Base-by-base conservation (phyloP, 345 rosid species). In the Clarkia xantiana region DNA sequence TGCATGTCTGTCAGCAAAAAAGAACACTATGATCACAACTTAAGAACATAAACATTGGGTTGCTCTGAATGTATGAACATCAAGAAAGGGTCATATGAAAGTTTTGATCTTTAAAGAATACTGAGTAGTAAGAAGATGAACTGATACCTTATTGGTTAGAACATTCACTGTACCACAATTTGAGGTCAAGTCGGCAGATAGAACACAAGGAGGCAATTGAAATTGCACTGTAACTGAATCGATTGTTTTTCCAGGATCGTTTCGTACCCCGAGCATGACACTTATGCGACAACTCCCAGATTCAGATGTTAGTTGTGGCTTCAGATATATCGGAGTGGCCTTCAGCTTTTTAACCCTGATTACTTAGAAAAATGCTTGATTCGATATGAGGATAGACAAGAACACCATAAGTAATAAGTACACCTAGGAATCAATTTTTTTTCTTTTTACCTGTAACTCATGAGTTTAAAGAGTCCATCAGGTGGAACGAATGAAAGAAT, bases 401-500 rank as follows among this genome's bases (percentile, higher is more conserved):
- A 29, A 29, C 36, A 29, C 4, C 36, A 29, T 10, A 29, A 29
- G 36, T 29, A 1, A 29, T 10, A 29, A 29, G 36, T 29, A 1
- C 8, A 29, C 4, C 36, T 10, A 29, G 36, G 25, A 22, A 22
- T 2, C 25, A 22, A 5, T 29, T 29, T 23, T 29, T 29, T 29
- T 23, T 2, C 6, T 29, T 29, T 29, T 29, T 0, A 82, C 97
- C 97, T 86, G 82, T 91, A 91, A 72, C 84, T 86, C 98, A 91
- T 84, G 70, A 86, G 96, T 72, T 74, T 87, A 67, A 91, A 91
- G 60, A 67, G 76, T 52, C 98, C 96, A 67, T 91, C 98, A 44
- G 98, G 96, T 66, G 98, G 98, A 42, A 91, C 85, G 70, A 91
- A 91, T 23, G 98, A 84, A 41, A 91, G 74, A 59, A 84, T 62